These are phyloP conservation scores for Backusella parvicylindrica DNA, from an alignment of 192 early-diverging fungal genomes.

Conservation along the genomic window DNA sequence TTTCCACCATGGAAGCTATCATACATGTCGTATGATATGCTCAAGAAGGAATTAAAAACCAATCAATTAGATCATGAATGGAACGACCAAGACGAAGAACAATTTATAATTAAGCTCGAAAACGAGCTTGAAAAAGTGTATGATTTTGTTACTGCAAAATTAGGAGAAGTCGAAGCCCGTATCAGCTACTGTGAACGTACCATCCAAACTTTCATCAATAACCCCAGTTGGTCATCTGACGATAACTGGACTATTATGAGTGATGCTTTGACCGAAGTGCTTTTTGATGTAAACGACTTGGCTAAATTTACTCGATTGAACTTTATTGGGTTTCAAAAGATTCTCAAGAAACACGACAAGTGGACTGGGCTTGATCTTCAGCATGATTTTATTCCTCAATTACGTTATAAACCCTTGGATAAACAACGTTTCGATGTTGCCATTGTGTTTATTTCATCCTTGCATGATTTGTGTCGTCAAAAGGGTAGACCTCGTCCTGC, in stretches of 20 bases:
- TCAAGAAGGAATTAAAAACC: conserved; percentile 81
- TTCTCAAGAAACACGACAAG: conserved; percentile 99
- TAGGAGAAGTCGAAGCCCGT: conserved; percentile 70
- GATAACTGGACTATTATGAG: conserved; percentile 51
- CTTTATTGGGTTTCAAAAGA: conserved; percentile 86
- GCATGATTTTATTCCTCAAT: conserved; percentile 69
- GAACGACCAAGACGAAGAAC: conserved; percentile 65
- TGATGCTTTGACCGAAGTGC: conserved; percentile 62
- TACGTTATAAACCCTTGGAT: conserved; percentile 78
- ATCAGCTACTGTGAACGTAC: conserved; percentile 67
- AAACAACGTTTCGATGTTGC: conserved; percentile 87
- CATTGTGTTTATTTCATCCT: conserved; percentile 80
- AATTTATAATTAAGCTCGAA: conserved; percentile 78
- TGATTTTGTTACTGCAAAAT: conserved; percentile 71
- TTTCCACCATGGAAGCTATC: conserved; percentile 79
- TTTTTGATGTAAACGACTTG: conserved; percentile 75
- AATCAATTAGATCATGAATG: conserved; percentile 55
- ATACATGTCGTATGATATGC: conserved; percentile 77
- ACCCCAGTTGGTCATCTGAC: conserved; percentile 48
- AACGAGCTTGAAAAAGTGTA: conserved; percentile 87
- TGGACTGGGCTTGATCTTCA: conserved; percentile 73
- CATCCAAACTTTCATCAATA: conserved; percentile 46
- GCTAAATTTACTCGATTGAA: conserved; percentile 81
- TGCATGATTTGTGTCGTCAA: conserved; percentile 68
- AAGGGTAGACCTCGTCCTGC: conserved; percentile 30